phyloP scores from a whole-genome alignment of 208 protist species.

The Leishmania braziliensis region DNA sequence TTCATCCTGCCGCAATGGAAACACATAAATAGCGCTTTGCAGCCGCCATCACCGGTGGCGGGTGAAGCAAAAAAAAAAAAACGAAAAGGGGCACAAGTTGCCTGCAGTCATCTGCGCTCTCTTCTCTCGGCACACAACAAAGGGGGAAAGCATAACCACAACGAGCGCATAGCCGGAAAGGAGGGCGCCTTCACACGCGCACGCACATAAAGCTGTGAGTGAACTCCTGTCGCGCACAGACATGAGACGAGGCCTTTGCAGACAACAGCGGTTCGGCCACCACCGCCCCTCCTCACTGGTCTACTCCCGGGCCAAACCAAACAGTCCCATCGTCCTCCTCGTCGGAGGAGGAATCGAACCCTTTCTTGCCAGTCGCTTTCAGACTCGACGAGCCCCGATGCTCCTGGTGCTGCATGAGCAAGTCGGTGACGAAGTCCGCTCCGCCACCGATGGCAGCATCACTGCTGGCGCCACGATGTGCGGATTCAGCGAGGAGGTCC shows the following conservation, averaged over 20 bases:
- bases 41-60: background rate
- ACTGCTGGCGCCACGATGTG: constrained; percentile 5
- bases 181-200: no score
- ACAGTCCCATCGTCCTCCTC: constrained; percentile 16
- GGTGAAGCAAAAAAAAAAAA: background rate
- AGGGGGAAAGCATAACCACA: background rate
- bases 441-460: constrained; percentile 8
- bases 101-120: background rate
- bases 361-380: constrained; percentile 5
- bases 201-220: background rate
- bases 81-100: background rate
- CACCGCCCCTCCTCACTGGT: background rate
- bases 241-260: background rate
- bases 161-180: background rate
- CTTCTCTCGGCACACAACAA: background rate
- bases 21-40: background rate
- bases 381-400: constrained; percentile 3
- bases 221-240: background rate
- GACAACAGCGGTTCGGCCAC: background rate
- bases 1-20: background rate
- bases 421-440: constrained; percentile 20
- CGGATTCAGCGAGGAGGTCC: constrained; percentile 17
- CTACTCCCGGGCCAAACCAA: constrained; percentile 13
- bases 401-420: constrained; percentile 30
- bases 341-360: constrained; percentile 28